These are phyloP conservation scores for Penicillium nordicum DNA, from an alignment of 2,329 filamentous ascomycete genomes.

Conservation along the genomic window DNA sequence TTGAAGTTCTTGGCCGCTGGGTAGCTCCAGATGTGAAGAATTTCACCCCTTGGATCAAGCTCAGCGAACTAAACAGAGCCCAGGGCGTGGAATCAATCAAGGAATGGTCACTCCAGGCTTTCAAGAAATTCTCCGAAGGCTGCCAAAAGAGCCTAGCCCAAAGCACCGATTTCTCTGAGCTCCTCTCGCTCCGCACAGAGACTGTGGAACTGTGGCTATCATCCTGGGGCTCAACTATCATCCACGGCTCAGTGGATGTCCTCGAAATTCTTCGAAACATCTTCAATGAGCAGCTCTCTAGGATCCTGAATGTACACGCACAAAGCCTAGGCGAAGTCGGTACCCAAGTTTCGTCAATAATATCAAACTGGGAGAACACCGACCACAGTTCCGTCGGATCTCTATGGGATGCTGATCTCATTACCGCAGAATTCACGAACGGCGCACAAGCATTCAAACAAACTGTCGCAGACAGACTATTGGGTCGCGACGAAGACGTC, in stretches of 20 bases:
- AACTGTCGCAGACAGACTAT: slow-evolving; percentile 64
- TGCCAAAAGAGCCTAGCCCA: slow-evolving; percentile 58
- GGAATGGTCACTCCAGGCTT: slow-evolving; percentile 61
- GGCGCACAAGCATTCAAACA: slow-evolving; percentile 68
- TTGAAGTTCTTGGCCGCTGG: slow-evolving; percentile 77
- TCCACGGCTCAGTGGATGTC: slow-evolving; percentile 56
- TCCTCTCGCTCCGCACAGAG: slow-evolving; percentile 66
- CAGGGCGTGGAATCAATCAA: slow-evolving; percentile 60
- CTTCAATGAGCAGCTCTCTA: slow-evolving; percentile 65
- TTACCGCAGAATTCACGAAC: slow-evolving; percentile 62
- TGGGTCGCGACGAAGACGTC: slow-evolving; percentile 68
- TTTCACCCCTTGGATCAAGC: slow-evolving; percentile 82
- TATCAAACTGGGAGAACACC: slow-evolving; percentile 59
- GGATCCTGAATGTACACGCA: slow-evolving; percentile 62
- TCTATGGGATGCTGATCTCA: slow-evolving; percentile 66
- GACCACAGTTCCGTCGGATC: slow-evolving; percentile 51
- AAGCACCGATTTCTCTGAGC: slow-evolving; percentile 63
- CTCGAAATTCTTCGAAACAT: slow-evolving; percentile 65
- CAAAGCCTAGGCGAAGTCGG: slow-evolving; percentile 63
- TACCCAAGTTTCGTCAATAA: slow-evolving; percentile 58
- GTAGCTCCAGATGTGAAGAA: slow-evolving; percentile 77
- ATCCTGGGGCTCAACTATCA: slow-evolving; percentile 59
- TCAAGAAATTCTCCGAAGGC: slow-evolving; percentile 59
- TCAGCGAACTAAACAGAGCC: slow-evolving; percentile 67
- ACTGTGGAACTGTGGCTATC: slow-evolving; percentile 74